phyloP scores from a whole-genome alignment of 164 flowering plant species.

The Litsea cubeba region DNA sequence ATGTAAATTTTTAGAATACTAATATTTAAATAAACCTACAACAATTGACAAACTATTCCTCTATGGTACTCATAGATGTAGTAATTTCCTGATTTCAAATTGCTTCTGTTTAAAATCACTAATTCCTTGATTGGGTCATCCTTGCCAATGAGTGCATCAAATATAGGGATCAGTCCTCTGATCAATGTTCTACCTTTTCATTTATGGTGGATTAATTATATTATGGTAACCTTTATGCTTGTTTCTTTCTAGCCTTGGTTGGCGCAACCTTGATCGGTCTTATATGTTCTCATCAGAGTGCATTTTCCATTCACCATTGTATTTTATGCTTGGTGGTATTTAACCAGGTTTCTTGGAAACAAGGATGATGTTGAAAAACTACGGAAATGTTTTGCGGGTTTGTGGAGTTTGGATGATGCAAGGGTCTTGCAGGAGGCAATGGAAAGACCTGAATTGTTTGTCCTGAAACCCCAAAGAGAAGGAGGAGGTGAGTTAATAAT shows the following conservation, averaged over 20 bases:
- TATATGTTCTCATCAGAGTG: background rate
- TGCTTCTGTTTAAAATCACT: background rate
- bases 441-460: slow-evolving; percentile 69
- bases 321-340: background rate
- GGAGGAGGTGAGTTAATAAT: slow-evolving; percentile 72
- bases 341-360: slow-evolving; percentile 73
- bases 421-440: slow-evolving; percentile 56
- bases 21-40: no score
- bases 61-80: background rate
- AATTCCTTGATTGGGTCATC: background rate
- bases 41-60: background rate
- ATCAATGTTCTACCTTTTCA: background rate
- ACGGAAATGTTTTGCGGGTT: slow-evolving; percentile 87
- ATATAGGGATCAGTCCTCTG: background rate
- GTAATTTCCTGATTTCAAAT: background rate
- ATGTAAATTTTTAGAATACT: background rate
- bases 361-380: slow-evolving; percentile 73
- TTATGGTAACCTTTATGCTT: background rate
- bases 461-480: slow-evolving; percentile 98
- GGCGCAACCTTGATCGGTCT: background rate
- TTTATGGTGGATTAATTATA: background rate
- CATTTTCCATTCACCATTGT: background rate
- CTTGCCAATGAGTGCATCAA: background rate
- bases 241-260: background rate
- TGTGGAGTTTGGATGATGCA: slow-evolving; percentile 89